Evolutionary conservation across 805 yeast genomes (phyloP).

Genomic region (Candida dajiaensis): DNA sequence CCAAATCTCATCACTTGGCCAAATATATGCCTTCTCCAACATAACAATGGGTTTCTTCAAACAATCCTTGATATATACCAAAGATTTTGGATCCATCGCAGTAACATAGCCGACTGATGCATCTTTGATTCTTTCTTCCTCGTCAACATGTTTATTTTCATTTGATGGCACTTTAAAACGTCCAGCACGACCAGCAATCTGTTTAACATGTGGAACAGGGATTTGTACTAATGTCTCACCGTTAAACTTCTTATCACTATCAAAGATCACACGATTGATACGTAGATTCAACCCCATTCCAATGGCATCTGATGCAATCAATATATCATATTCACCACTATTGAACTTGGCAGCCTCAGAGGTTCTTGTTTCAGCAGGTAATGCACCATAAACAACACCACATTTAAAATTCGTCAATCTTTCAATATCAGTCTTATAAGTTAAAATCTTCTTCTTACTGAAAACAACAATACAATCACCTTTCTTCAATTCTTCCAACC

Average conservation of each 20-base stretch:
- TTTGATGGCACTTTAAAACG: conserved; percentile 44
- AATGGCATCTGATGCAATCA: conserved; percentile 94
- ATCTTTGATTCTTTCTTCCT: conserved; percentile 10
- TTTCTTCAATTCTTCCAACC: conserved; percentile 36
- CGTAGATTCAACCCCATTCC: conserved; percentile 95
- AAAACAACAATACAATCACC: conserved; percentile 94
- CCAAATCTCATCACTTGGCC: conserved; percentile 79
- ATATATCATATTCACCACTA: conserved; percentile 67
- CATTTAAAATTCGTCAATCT: conserved; percentile 55
- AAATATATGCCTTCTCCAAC: conserved; percentile 57
- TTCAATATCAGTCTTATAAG: conserved; percentile 66
- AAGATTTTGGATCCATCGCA: conserved; percentile 40
- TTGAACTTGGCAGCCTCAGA: conserved; percentile 80
- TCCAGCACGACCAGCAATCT: conserved; percentile 96
- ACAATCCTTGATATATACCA: conserved; percentile 38
- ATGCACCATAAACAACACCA: conserved; percentile 89
- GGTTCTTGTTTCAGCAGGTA: conserved; percentile 92
- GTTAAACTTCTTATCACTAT: conserved; percentile 61
- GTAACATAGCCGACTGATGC: conserved; percentile 45
- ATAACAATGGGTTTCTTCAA: conserved; percentile 47
- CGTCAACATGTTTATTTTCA: conserved; percentile 1
- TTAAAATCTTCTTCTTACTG: conserved; percentile 66
- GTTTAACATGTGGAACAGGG: conserved; percentile 68
- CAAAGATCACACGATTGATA: conserved; percentile 75
- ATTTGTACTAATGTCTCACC: conserved; percentile 47